Percentiles rank a stretch among this genome's conserved stretches.
phyloP scores from a whole-genome alignment of 2,329 filamentous ascomycete species.

The Fusarium sororula region DNA sequence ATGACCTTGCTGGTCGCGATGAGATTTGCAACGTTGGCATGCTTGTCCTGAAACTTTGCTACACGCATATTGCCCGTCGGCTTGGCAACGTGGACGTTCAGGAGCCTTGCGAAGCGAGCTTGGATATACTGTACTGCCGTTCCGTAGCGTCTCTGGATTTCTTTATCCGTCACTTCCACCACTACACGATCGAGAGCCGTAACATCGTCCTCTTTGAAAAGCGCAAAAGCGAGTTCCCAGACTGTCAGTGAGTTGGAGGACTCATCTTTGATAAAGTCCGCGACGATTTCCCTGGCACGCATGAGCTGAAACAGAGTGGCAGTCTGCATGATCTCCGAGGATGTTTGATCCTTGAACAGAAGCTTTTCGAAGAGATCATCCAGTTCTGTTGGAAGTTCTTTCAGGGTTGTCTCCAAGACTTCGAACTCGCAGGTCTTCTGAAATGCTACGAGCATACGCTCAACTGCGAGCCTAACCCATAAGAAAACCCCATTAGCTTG shows the following conservation, averaged over 20 bases:
- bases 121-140: background rate
- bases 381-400: background rate
- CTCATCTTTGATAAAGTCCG: slow-evolving; percentile 9
- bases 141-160: background rate
- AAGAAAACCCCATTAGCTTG: slow-evolving; percentile 12
- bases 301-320: slow-evolving; percentile 6
- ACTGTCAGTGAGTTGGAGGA: slow-evolving; percentile 3
- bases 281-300: background rate
- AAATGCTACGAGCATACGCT: background rate
- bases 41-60: background rate
- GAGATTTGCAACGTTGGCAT: background rate
- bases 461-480: slow-evolving; percentile 11
- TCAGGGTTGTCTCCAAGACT: background rate
- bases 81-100: background rate
- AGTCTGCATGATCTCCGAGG: background rate
- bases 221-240: slow-evolving; percentile 1
- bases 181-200: background rate
- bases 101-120: background rate
- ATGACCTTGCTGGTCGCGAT: slow-evolving; percentile 3
- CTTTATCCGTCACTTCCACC: background rate
- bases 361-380: slow-evolving; percentile 7
- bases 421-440: background rate
- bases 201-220: background rate
- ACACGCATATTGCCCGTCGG: background rate
- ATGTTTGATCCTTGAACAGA: background rate